phyloP scores from a whole-genome alignment of 257 asterid species.

The Thymus quinquecostatus region DNA sequence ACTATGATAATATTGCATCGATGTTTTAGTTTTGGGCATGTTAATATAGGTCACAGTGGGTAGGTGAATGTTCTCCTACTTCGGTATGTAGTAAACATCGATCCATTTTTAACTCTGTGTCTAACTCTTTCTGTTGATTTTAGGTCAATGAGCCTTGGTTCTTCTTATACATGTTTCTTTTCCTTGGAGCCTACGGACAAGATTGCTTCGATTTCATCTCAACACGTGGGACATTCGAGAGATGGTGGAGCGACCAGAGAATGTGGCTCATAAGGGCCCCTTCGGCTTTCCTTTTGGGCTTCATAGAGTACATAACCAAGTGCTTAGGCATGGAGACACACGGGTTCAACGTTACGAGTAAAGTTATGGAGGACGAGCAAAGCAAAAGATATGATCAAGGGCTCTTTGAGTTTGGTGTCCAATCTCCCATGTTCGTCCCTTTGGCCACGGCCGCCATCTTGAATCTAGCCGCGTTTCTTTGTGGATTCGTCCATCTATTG shows the following conservation, averaged over 20 bases:
- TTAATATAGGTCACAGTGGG: no score
- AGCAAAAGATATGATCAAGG: conserved; percentile 47
- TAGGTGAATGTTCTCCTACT: no score
- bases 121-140: background rate
- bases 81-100: no score
- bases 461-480: conserved; percentile 36
- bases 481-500: conserved; percentile 25
- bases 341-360: conserved; percentile 54
- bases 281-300: conserved; percentile 41
- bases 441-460: conserved; percentile 33
- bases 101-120: no score
- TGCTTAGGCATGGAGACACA: conserved; percentile 42
- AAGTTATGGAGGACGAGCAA: conserved; percentile 47
- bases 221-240: conserved; percentile 42
- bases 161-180: conserved; percentile 48
- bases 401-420: conserved; percentile 45
- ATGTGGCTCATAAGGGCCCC: conserved; percentile 51
- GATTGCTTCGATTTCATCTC: conserved; percentile 55
- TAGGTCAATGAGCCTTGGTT: conserved; percentile 54
- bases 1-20: no score
- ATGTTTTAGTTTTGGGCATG: no score
- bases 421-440: conserved; percentile 50
- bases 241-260: conserved; percentile 62
- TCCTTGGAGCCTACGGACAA: conserved; percentile 65
- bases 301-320: conserved; percentile 37